These are phyloP conservation scores for Brassica juncea DNA, from an alignment of 345 rosid species.

Conservation along the genomic window DNA sequence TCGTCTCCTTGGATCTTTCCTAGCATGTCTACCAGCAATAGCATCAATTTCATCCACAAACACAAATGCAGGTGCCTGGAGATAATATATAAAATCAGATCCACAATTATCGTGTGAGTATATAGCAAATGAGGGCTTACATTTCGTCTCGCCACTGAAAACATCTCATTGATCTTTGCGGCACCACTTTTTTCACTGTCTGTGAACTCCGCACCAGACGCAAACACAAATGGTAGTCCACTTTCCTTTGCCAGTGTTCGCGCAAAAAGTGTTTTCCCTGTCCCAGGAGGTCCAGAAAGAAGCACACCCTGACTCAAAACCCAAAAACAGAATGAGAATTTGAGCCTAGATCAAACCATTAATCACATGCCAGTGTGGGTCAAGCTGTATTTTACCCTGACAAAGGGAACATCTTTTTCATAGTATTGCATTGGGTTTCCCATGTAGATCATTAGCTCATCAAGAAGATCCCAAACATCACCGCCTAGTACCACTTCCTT, in stretches of 20 bases:
- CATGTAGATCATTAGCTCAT: slow-evolving; percentile 95
- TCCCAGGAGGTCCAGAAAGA: slow-evolving; percentile 98
- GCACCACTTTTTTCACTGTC: slow-evolving; percentile 94
- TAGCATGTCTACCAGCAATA: slow-evolving; percentile 92
- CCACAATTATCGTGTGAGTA: slow-evolving; percentile 1
- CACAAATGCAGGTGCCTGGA: slow-evolving; percentile 93
- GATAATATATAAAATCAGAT: slow-evolving; percentile 18
- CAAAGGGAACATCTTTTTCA: slow-evolving; percentile 80
- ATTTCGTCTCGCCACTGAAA: slow-evolving; percentile 86
- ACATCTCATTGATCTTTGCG: slow-evolving; percentile 91
- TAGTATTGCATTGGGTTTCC: slow-evolving; percentile 91
- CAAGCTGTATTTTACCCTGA: slow-evolving; percentile 63
- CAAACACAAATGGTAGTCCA: slow-evolving; percentile 93
- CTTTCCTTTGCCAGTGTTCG: slow-evolving; percentile 93
- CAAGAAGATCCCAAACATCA: slow-evolving; percentile 98
- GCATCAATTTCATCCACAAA: slow-evolving; percentile 99
- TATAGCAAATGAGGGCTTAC: slow-evolving; percentile 48
- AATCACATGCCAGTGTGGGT: slow-evolving; percentile 16
- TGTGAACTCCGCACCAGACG: slow-evolving; percentile 96
- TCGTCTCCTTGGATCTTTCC: slow-evolving; percentile 83
- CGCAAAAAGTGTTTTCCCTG: slow-evolving; percentile 97
- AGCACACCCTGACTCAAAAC: slow-evolving; percentile 77
- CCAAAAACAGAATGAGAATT: not conserved
- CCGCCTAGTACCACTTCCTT: slow-evolving; percentile 97
- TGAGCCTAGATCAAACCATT: not conserved